Evolutionary conservation across 2,329 filamentous ascomycete species (phyloP), one percentile per base, ranked within the genome.

Genomic region (Pseudogymnoascus sp.): DNA sequence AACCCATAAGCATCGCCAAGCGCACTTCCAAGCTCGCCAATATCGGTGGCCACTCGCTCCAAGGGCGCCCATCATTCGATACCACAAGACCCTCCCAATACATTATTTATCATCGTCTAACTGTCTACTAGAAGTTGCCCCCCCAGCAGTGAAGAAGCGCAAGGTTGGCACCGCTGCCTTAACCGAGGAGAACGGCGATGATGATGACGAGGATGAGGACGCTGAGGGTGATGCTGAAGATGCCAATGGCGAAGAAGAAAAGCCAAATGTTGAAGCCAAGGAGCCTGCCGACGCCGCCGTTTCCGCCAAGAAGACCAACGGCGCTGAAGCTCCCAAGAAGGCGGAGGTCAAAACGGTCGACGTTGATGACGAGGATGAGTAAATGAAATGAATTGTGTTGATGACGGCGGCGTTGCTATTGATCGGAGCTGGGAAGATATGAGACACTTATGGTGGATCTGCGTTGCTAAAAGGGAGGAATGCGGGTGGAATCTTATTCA

Each of bases 121-220:
- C 57, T 37, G 20, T 58, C 32, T 6, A 39, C 14, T 34, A 68
- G 65, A 65, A 61, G 54, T 61, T 34, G 59, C 63, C 28, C 66
- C 67, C 11, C 60, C 66, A 39, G 63, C 66, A 39, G 63, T 62
- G n/a, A 70, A 70, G 62, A 70, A 69, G 63, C 68, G 68, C 64
- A 69, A 69, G 59, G 63, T 64, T 8, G 65, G 59, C 54, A 58
- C 61, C 9, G 63, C 58, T 6, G 32, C 32, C 32, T 58, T 39
- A 18, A 38, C 57, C 6, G 35, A 35, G 20, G 35, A 58, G 57
- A 58, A 58, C 4, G 32, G 32, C 32, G 57, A 58, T 6, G 32
- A 35, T 1, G 57, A 65, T 7, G 64, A 62, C 2, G 60, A 65
- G 2, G 62, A 60, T 4, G 63, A 61, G 3, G 64, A 64, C 4